Evolutionary conservation across 2,329 filamentous ascomycete species (phyloP).

Genomic region (Talaromyces sp.): DNA sequence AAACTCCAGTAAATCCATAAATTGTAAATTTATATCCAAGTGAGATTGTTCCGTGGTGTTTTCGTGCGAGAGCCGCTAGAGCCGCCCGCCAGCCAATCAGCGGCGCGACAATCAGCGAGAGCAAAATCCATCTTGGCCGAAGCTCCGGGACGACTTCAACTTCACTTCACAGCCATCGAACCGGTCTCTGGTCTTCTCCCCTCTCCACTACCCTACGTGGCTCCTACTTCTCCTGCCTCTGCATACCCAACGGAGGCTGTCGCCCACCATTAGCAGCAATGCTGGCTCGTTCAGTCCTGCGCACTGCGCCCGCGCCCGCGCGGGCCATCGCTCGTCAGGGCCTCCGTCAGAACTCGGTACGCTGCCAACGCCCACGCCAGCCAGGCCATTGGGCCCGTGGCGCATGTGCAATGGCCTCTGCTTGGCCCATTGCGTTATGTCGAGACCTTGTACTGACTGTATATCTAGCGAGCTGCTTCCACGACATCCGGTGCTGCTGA

Average conservation of each 20-base stretch:
- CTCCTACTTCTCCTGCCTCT: slow-evolving; percentile 25
- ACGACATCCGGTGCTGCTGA: slow-evolving; percentile 60
- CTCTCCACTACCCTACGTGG: slow-evolving; percentile 23
- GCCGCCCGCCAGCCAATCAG: slow-evolving; percentile 28
- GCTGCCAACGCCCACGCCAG: slow-evolving; percentile 39
- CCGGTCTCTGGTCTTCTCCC: slow-evolving; percentile 22
- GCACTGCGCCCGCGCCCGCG: slow-evolving; percentile 81
- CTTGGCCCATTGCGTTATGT: slow-evolving; percentile 19
- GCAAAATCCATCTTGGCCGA: slow-evolving; percentile 25
- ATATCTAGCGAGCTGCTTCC: slow-evolving; percentile 60
- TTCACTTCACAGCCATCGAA: slow-evolving; percentile 20
- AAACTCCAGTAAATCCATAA: too few relatives aligned
- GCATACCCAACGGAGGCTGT: slow-evolving; percentile 29
- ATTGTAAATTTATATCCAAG: neutral
- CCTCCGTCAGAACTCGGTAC: slow-evolving; percentile 68
- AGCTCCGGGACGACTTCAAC: slow-evolving; percentile 24
- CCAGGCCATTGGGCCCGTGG: slow-evolving; percentile 23
- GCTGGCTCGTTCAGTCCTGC: slow-evolving; percentile 89
- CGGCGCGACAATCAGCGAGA: slow-evolving; percentile 11
- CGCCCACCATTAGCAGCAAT: slow-evolving; percentile 53
- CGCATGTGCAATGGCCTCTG: slow-evolving; percentile 23
- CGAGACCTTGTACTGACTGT: slow-evolving; percentile 26
- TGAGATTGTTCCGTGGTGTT: slow-evolving; percentile 9
- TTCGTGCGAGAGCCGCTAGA: slow-evolving; percentile 23
- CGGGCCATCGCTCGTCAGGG: slow-evolving; percentile 72